phyloP scores from a whole-genome alignment of 2,329 filamentous ascomycete species.

The Neonectria punicea region DNA sequence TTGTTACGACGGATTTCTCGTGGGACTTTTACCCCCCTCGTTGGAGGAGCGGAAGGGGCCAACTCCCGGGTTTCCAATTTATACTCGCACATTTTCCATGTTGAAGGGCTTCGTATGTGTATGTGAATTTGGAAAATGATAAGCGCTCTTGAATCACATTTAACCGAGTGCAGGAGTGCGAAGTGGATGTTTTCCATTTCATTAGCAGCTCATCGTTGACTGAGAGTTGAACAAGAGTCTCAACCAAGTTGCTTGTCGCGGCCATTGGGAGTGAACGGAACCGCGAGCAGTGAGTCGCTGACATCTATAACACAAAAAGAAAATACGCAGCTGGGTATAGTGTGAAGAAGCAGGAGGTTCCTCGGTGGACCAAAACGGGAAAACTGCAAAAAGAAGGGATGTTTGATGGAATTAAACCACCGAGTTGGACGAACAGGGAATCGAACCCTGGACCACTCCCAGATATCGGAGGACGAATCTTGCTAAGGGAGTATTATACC shows the following conservation, averaged over 20 bases:
- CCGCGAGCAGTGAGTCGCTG: no score
- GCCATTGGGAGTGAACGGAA: neutral
- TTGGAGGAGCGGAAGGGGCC: neutral
- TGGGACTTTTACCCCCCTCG: neutral
- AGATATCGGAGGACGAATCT: conserved; percentile 26
- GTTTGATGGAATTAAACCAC: conserved; percentile 28
- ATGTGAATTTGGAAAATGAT: neutral
- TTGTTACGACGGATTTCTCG: neutral
- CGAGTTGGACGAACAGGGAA: conserved; percentile 38
- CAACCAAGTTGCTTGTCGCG: neutral
- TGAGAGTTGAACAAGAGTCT: conserved; percentile 5
- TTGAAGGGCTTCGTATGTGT: neutral
- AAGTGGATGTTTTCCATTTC: neutral
- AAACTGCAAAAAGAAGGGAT: conserved; percentile 28
- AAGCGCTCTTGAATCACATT: conserved; percentile 1
- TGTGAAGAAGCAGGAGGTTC: neutral
- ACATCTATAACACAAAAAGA: neutral
- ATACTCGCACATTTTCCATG: neutral
- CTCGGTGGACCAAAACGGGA: neutral
- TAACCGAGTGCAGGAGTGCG: neutral
- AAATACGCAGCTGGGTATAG: neutral
- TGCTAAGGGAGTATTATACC: conserved; percentile 42
- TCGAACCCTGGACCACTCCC: conserved; percentile 42
- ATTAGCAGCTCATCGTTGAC: conserved; percentile 4
- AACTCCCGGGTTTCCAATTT: neutral